Evolutionary conservation across 164 flowering plant genomes (phyloP).

Genomic region (Echeveria elegans): DNA sequence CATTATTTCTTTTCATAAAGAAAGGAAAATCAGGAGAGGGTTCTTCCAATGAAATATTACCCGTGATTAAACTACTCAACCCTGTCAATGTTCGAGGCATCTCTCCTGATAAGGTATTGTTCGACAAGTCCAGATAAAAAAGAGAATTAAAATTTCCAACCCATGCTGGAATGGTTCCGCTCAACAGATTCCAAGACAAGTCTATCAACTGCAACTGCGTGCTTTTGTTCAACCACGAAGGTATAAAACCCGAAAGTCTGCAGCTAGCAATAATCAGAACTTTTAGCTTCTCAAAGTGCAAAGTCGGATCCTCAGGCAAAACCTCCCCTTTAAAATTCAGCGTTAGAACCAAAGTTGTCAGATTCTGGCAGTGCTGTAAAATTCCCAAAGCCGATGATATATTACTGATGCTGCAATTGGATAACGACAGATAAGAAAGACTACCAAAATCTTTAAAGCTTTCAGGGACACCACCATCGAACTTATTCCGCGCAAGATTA

Average conservation of each 20-base stretch:
- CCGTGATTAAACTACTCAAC: neutral
- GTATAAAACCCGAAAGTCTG: too few species aligned
- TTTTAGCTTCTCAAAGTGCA: too few species aligned
- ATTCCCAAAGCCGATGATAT: too few species aligned
- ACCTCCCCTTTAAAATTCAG: too few species aligned
- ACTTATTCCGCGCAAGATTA: slow-evolving; percentile 13
- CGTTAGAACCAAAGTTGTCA: too few species aligned
- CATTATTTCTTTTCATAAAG: neutral
- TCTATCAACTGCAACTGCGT: too few species aligned
- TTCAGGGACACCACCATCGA: slow-evolving; percentile 10
- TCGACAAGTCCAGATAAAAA: neutral
- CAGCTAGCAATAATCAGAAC: too few species aligned
- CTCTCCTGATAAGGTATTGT: neutral
- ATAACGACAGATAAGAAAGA: slow-evolving; percentile 12
- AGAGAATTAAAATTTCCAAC: neutral
- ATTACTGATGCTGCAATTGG: too few species aligned
- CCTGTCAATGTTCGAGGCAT: neutral
- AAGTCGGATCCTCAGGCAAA: too few species aligned
- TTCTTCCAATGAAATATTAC: neutral
- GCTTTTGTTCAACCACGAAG: too few species aligned
- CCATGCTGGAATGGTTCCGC: neutral
- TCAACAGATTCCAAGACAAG: too few species aligned
- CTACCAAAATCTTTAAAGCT: slow-evolving; percentile 6
- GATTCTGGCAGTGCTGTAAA: too few species aligned
- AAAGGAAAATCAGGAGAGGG: neutral